Conservation (phyloP, 257 asterid species). For the Capsicum baccatum region DNA sequence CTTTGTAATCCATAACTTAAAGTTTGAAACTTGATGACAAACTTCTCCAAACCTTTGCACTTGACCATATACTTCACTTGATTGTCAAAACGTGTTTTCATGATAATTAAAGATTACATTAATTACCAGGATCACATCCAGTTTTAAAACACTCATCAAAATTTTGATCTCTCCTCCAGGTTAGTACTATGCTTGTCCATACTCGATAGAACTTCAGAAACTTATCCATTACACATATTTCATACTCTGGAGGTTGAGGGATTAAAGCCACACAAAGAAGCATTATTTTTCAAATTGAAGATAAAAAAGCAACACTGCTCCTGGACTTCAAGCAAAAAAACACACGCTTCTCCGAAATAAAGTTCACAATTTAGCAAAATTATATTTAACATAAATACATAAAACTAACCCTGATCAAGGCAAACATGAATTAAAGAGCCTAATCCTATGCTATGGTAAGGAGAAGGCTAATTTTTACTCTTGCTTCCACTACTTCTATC, state of each 20-base stretch:
- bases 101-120: not conserved
- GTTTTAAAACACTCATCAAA: not conserved
- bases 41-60: not conserved
- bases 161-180: not conserved
- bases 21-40: not conserved
- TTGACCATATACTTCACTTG: not conserved
- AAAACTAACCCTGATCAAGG: not conserved
- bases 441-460: not conserved
- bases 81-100: not conserved
- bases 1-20: not conserved
- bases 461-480: not conserved
- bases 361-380: not conserved
- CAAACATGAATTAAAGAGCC: conserved; percentile 14
- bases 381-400: not conserved
- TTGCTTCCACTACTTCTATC: not conserved
- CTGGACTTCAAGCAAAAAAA: not conserved
- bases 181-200: not conserved
- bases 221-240: not conserved
- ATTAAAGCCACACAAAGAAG: not conserved
- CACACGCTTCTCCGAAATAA: not conserved
- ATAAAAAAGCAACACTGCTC: not conserved
- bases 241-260: not conserved
- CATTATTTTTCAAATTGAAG: not conserved
- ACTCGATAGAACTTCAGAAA: not conserved
- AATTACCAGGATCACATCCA: not conserved